These are phyloP conservation scores for Colletotrichum tamarilloi DNA, from an alignment of 2,329 filamentous ascomycete genomes.

Conservation along the genomic window DNA sequence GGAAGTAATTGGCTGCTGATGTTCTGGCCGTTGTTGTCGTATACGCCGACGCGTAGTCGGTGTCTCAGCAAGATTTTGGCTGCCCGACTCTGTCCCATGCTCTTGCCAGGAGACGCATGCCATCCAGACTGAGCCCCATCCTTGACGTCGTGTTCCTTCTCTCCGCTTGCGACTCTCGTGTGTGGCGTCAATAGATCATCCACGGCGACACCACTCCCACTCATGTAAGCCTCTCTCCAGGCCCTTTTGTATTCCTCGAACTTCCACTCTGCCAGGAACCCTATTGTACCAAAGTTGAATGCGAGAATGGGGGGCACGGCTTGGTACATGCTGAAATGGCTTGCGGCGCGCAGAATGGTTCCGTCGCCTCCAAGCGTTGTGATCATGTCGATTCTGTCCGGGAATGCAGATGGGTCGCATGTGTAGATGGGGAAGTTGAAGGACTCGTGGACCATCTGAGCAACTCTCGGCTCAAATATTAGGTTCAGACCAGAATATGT, in stretches of 20 bases:
- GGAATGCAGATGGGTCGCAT: conserved; percentile 63
- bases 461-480: conserved; percentile 83
- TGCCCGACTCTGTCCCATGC: conserved; percentile 78
- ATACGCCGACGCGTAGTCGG: conserved; percentile 87
- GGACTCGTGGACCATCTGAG: conserved; percentile 74
- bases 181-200: conserved; percentile 55
- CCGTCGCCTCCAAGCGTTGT: conserved; percentile 94
- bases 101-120: conserved; percentile 81
- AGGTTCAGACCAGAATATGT: conserved; percentile 86
- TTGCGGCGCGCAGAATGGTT: conserved; percentile 87
- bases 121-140: conserved; percentile 59
- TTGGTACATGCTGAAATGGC: conserved; percentile 77
- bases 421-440: conserved; percentile 82
- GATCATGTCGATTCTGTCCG: conserved; percentile 87
- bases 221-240: conserved; percentile 93
- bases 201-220: conserved; percentile 64
- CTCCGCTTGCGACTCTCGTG: conserved; percentile 49
- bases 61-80: conserved; percentile 89
- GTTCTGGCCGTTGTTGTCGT: conserved; percentile 73
- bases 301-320: conserved; percentile 91
- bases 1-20: conserved; percentile 64
- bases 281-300: conserved; percentile 96
- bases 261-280: conserved; percentile 96
- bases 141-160: conserved; percentile 40
- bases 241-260: conserved; percentile 93